Base-by-base conservation (phyloP, 1,284 basidiomycete genomes). In the Golubevia pallescens region DNA sequence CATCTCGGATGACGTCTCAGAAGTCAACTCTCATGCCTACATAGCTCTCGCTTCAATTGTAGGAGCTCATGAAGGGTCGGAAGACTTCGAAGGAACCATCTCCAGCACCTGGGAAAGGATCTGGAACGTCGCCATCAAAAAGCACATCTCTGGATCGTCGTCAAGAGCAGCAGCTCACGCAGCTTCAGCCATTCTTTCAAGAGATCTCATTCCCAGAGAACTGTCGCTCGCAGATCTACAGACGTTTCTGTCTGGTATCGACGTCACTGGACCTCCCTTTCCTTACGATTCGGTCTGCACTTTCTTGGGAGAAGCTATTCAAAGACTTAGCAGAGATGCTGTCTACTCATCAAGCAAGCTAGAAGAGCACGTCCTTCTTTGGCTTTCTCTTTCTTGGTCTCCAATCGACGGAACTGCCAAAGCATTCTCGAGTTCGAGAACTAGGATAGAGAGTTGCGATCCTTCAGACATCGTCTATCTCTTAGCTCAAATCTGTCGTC, bases 271-370 rank as follows among this genome's bases (percentile, higher is more conserved):
- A 0, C 94, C 95, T 1, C 87, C 90, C 1, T 91, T 90, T 71
- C 92, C 93, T 0, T 92, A 89, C 74, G 95, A 98, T 77, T 90
- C 94, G 0, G 92, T 95, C 23, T 95, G 94, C 87, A 87, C 88
- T 58, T 92, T 97, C 80, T 87, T 97, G 56, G 86, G 89, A 14
- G 87, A 89, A 21, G 91, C 90, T 65, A 87, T 96, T 34, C 88
- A 87, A 21, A 86, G 92, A 16, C 90, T 93, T 0, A 90, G 89
- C 64, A 90, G 91, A 73, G 93, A 97, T 77, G 91, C 92, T 56
- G 89, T 91, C 19, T 86, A 96, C 6, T 93, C 93, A 82, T 89
- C 91, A 2, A 89, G 93, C 88, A 90, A 91, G 42, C 87, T 96
- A 14, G 92, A 93, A 78, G 93, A 94, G 75, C 93, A 93, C 79